Base-by-base conservation (phyloP, 192 early-diverging fungal species). In the Mortierella alpina region DNA sequence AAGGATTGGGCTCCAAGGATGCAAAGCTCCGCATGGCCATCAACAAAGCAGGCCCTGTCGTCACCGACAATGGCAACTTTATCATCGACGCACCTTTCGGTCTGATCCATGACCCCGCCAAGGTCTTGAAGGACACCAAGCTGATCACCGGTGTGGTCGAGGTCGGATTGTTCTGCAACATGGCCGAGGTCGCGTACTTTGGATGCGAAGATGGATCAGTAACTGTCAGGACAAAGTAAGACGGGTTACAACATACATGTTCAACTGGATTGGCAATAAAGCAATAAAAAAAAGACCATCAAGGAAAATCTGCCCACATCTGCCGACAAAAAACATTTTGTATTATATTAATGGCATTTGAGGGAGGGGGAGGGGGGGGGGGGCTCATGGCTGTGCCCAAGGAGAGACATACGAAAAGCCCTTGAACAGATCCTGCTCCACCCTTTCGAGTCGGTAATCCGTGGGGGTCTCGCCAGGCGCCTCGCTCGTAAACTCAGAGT, bases 21-120 rank as follows among this genome's bases (percentile, higher is more conserved):
- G 88, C 92, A 5, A 84, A 69, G n/a, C 76, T 98, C 41, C 90
- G 97, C 40, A 95, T 95, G 94, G 95, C 92, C 3, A 88, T 89
- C 58, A 86, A 80, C 49, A 98, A 98, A 82, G 97, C 97, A 0
- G 97, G 97, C 7, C 97, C 97, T 4, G 93, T 96, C 39, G 93
- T 97, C 2, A 97, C 95, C 12, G 97, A 98, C 75, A 96, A 96
- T 69, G 95, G 96, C 11, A 97, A 96, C 85, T 93, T 97, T 84
- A 85, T 97, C 39, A 85, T 98, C 48, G 96, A 98, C 85, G 94
- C 91, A 6, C 82, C 91, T 45, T 93, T 98, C 82, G 93, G 93
- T 39, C 78, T 85, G 13, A 96, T 97, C 70, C 68, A 85, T 12
- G 86, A 91, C 44, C 93, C 95, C 3, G 65, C 41, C 45, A 72